Percentiles rank a stretch among this genome's conserved stretches.
These are phyloP conservation scores for Chenopodium suecicum DNA, from an alignment of 148 eudicot species.

Conservation along the genomic window DNA sequence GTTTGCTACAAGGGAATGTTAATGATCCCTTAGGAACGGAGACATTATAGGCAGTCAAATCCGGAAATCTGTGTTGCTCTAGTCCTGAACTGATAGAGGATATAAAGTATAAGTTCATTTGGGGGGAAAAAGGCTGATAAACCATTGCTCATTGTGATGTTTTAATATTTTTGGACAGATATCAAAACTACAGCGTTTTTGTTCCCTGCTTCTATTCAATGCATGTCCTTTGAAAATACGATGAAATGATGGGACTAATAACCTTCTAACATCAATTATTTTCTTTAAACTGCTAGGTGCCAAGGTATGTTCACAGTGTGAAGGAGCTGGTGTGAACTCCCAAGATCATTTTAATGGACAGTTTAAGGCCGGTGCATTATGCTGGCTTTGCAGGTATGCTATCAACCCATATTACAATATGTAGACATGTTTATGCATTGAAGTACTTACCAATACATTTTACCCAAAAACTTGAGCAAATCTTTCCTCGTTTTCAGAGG, in stretches of 20 bases:
- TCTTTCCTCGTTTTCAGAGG: constrained; percentile 27
- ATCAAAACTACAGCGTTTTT: no score
- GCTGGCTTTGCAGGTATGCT: constrained; percentile 63
- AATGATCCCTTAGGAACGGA: no score
- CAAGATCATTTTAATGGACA: constrained; percentile 51
- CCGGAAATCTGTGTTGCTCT: no score
- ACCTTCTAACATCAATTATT: not conserved
- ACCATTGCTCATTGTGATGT: no score
- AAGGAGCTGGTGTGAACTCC: constrained; percentile 52
- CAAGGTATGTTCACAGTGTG: constrained; percentile 41
- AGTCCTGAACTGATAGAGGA: no score
- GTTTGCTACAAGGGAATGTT: no score
- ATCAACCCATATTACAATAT: not conserved
- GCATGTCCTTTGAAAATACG: no score
- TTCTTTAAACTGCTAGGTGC: constrained; percentile 33
- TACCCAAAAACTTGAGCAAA: not conserved
- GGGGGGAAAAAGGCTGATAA: no score
- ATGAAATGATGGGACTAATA: not conserved
- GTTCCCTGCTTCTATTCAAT: no score
- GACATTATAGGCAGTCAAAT: no score
- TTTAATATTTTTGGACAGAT: no score
- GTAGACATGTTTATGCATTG: not conserved
- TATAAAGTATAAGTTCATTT: no score
- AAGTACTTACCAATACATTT: not conserved
- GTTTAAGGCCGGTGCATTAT: constrained; percentile 50